Percentiles rank a stretch among this genome's conserved stretches.
Evolutionary conservation across 805 yeast species (phyloP).

Genomic region (Ogataea kodamae): DNA sequence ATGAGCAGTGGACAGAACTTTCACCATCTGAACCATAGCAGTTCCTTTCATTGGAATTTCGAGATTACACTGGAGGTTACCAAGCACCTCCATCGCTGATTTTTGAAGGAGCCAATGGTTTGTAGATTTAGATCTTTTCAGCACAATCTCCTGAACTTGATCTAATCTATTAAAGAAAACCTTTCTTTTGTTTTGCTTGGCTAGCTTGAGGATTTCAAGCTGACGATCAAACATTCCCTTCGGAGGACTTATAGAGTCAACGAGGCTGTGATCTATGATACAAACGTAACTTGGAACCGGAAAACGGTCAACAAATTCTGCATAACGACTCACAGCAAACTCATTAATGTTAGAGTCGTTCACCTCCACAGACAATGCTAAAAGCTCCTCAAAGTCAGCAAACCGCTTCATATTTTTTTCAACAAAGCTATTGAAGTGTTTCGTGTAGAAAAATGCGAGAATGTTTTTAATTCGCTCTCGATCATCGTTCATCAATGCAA

Average conservation of each 20-base stretch:
- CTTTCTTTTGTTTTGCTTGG: constrained; percentile 56
- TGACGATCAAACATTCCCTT: constrained; percentile 51
- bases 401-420: constrained; percentile 55
- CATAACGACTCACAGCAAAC: constrained; percentile 51
- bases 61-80: constrained; percentile 49
- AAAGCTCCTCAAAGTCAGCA: constrained; percentile 41
- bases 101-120: constrained; percentile 57
- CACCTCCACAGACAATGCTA: constrained; percentile 52
- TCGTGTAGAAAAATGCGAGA: constrained; percentile 52
- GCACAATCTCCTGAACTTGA: constrained; percentile 39
- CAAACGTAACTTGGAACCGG: constrained; percentile 52
- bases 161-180: constrained; percentile 39
- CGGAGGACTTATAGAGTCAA: constrained; percentile 57
- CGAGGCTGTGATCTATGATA: constrained; percentile 41
- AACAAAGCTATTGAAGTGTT: constrained; percentile 54
- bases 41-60: constrained; percentile 44
- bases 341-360: constrained; percentile 55
- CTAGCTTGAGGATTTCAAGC: constrained; percentile 53
- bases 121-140: constrained; percentile 23
- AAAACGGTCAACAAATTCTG: constrained; percentile 37
- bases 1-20: constrained; percentile 55
- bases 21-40: constrained; percentile 42
- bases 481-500: constrained; percentile 47
- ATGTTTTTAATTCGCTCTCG: constrained; percentile 61
- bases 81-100: constrained; percentile 47